Conservation (phyloP, 2,329 filamentous ascomycete genomes). For the Chaetomium globosum region DNA sequence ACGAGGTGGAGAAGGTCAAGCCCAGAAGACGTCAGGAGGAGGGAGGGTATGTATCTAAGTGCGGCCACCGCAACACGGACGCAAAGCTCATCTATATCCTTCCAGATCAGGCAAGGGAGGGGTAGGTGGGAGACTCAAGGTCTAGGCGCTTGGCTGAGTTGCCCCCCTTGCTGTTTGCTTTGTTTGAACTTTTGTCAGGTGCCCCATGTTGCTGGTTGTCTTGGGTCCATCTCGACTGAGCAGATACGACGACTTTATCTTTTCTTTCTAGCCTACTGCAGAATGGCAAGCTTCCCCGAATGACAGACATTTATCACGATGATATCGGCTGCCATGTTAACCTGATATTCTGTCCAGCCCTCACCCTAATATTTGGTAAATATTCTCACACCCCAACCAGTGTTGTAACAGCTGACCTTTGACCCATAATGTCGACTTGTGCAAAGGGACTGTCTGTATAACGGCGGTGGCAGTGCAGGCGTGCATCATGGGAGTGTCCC, state of each 20-base stretch:
- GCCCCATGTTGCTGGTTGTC: slow-evolving; percentile 1
- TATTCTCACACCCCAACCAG: not conserved
- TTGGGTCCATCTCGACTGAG: not conserved
- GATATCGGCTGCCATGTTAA: not conserved
- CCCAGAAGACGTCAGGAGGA: slow-evolving; percentile 12
- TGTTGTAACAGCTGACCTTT: not conserved
- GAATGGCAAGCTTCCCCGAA: not conserved
- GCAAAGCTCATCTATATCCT: not conserved
- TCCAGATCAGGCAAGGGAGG: slow-evolving; percentile 4
- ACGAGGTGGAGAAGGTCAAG: not conserved
- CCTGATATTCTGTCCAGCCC: not conserved
- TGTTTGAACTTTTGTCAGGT: not conserved
- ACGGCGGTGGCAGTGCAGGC: not conserved
- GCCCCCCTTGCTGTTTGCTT: slow-evolving; percentile 2
- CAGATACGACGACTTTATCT: not conserved
- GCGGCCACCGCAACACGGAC: not conserved
- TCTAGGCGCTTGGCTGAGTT: slow-evolving; percentile 4
- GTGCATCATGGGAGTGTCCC: not conserved
- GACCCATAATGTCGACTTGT: not conserved
- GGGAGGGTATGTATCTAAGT: slow-evolving; percentile 5
- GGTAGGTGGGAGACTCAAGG: not conserved
- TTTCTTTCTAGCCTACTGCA: not conserved
- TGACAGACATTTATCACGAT: not conserved
- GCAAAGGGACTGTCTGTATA: not conserved
- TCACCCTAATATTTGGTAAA: not conserved